These are phyloP conservation scores for Aspergillus pseudoterreus DNA, from an alignment of 2,329 filamentous ascomycete genomes.

Conservation along the genomic window DNA sequence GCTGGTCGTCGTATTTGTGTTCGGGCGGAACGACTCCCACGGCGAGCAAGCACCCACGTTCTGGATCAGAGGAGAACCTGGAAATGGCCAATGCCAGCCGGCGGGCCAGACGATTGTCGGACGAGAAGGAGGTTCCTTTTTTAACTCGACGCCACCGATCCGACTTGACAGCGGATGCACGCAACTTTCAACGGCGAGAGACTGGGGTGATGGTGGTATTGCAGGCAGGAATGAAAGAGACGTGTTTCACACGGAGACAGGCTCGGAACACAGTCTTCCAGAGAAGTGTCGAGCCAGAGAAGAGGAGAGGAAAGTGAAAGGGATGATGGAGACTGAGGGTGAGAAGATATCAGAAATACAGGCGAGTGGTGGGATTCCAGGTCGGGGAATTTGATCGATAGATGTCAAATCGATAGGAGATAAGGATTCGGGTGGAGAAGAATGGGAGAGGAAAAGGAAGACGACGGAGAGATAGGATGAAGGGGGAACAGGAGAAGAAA, in stretches of 20 bases:
- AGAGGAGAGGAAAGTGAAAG: neutral
- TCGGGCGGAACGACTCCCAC: slow-evolving; percentile 7
- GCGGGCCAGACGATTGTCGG: neutral
- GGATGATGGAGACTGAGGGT: neutral
- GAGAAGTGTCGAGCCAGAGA: slow-evolving; percentile 14
- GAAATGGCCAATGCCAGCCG: neutral
- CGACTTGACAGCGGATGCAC: neutral
- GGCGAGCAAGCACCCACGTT: slow-evolving; percentile 3
- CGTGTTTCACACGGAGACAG: neutral
- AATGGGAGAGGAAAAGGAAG: neutral
- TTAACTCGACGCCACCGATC: slow-evolving; percentile 9
- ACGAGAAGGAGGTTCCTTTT: slow-evolving; percentile 1
- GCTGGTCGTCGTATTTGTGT: slow-evolving; percentile 5
- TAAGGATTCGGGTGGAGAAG: neutral
- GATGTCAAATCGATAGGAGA: neutral
- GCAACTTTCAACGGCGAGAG: neutral
- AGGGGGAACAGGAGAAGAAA: neutral
- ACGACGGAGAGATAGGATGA: slow-evolving; percentile 1
- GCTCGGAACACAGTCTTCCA: slow-evolving; percentile 18
- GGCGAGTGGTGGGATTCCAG: neutral
- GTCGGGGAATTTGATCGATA: neutral
- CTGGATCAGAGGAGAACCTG: slow-evolving; percentile 5
- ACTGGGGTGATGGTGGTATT: neutral
- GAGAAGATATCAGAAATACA: neutral
- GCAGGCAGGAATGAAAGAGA: slow-evolving; percentile 1